Evolutionary conservation across 805 yeast species (phyloP), one percentile per base, ranked within the genome.

Genomic region (Candida orba): DNA sequence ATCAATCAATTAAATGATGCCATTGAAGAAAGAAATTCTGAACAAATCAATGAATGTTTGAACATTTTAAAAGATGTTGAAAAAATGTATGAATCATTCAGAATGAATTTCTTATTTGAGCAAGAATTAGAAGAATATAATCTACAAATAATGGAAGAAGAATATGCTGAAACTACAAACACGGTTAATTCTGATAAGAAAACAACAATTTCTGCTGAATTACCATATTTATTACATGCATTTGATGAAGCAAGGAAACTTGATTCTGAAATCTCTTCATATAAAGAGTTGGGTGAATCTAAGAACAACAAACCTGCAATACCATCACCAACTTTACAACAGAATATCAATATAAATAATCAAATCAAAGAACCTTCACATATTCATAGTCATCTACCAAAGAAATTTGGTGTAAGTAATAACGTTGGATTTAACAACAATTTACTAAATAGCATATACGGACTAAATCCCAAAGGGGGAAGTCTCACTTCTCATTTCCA

Each of bases 31-130:
- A 73, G 75, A 30, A 84, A 82, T 52, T 69, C 72, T 17, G 72
- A 75, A 35, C 75, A 75, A 12, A 78, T 79, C 44, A 73, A 77
- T 63, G 88, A 83, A 55, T 81, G 87, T 51, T 67, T 82, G 43
- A 77, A 78, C 0, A 80, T 81, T 27, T 77, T 83, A 25, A 71
- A 72, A 46, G 89, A 82, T 51, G 80, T 83, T 62, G 89, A 82
- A 54, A 73, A 78, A 51, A 83, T 83, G 88, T 82, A 79, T 58
- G 81, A 79, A 37, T 72, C 78, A 0, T 69, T 75, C 62, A 65
- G 72, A 41, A 53, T 63, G 47, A 59, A 59, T 44, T 64, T 64
- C 56, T 52, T 62, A 15, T 47, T 49, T 13, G 69, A 65, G 17
- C 66, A 62, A 36, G 58, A 54, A 34, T 42, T 51, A 46, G 58